Evolutionary conservation across 345 rosid genomes (phyloP), one percentile per base, ranked within the genome.

Genomic region (Cardiospermum halicacabum): DNA sequence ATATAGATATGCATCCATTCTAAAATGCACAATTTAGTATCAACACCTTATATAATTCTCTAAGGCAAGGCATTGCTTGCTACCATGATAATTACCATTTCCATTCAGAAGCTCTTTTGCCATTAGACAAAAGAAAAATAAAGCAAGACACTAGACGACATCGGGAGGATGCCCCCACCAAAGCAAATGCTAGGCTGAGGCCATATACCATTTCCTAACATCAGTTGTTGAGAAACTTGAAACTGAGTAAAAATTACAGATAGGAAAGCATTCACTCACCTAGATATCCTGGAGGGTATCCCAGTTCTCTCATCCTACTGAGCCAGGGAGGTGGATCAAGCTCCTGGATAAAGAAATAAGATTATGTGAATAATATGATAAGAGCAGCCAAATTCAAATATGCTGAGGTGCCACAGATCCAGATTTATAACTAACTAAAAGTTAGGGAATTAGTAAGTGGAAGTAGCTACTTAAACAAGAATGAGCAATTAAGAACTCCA

Each of bases 271-370:
- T 53, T 37, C 15, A 56, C 31, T 68, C 76, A 89, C 99, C 96
- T 72, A 89, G 77, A 76, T 95, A 91, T 69, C 99, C 99, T 0
- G 92, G 96, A 11, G 99, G 96, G 63, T 95, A 95, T 7, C 99
- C 99, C 74, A 95, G 73, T 74, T 95, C 96, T 65, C 86, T 85
- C 99, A 95, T 95, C 75, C 96, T 87, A 77, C 82, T 59, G 59
- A 91, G 92, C 99, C 97, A 95, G 11, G 99, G 97, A 40, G 97
- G 99, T 63, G 99, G 97, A 76, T 95, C 99, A n/a, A 91, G 84
- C 75, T 89, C 97, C 99, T 95, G 71, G 21, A 64, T 12, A 36
- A 56, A 49, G 10, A 34, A 37, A 59, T 1, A 58, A 10, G 36
- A 62, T 24, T 24, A 43, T 8, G 6, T 19, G 27, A 18, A 60